phyloP scores from a whole-genome alignment of 2,329 filamentous ascomycete species.

The Beauveria sp. region DNA sequence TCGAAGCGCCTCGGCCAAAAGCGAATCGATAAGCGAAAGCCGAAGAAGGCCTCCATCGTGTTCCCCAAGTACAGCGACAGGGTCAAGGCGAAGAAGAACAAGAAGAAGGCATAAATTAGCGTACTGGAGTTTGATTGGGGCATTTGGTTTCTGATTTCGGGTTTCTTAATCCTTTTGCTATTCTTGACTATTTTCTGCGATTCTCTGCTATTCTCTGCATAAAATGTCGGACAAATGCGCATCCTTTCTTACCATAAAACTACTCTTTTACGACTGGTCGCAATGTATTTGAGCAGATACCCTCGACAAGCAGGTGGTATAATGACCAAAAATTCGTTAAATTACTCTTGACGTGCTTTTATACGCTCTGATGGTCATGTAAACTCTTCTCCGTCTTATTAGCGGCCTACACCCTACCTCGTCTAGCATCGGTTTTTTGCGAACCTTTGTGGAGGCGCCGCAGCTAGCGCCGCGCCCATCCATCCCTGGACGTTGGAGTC shows the following conservation, averaged over 20 bases:
- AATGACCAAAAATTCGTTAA: neutral
- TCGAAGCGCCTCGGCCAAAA: conserved; percentile 36
- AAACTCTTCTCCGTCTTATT: neutral
- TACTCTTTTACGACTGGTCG: neutral
- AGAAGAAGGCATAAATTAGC: conserved; percentile 4
- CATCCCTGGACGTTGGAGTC: neutral
- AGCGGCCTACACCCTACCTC: neutral
- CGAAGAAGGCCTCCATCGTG: conserved; percentile 49
- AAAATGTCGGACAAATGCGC: neutral
- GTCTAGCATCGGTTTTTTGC: neutral
- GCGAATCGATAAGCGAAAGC: conserved; percentile 49
- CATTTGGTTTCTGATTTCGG: neutral
- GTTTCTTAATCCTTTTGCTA: neutral
- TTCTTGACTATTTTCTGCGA: too few species aligned
- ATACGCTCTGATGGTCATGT: neutral
- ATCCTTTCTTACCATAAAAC: neutral
- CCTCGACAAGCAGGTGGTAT: conserved; percentile 3
- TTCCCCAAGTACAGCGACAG: conserved; percentile 52
- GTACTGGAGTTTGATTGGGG: neutral
- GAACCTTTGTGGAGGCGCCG: conserved; percentile 4
- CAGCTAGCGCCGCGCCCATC: conserved; percentile 2
- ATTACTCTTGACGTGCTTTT: neutral
- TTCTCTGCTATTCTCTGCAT: neutral
- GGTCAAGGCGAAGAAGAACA: conserved; percentile 37
- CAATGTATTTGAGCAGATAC: conserved; percentile 3